Percentiles rank a stretch among this genome's conserved stretches.
Evolutionary conservation across 2,329 filamentous ascomycete species (phyloP).

Genomic region (Arthrobotrys conoides): DNA sequence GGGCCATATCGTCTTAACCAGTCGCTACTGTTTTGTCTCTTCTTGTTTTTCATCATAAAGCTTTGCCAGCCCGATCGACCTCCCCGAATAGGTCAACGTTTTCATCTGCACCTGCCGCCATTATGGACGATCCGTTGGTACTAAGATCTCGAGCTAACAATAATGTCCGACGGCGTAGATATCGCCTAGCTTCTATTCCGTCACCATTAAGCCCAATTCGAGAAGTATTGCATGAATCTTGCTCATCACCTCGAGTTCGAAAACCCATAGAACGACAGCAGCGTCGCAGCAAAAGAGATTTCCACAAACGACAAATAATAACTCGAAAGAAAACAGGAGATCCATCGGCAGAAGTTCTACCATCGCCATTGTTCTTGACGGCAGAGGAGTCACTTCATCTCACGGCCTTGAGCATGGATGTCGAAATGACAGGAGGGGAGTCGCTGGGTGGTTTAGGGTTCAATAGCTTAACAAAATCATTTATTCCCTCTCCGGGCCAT

Average conservation of each 20-base stretch:
- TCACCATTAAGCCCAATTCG: conserved; percentile 53
- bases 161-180: conserved; percentile 53
- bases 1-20: conserved; percentile 11
- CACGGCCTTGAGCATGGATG: conserved; percentile 58
- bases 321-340: conserved; percentile 41
- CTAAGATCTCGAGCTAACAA: conserved; percentile 41
- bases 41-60: conserved; percentile 33
- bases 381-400: conserved; percentile 52
- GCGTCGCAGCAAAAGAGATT: conserved; percentile 39
- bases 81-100: conserved; percentile 9
- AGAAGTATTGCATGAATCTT: conserved; percentile 53
- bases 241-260: conserved; percentile 31
- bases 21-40: conserved; percentile 7
- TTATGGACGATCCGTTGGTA: conserved; percentile 41
- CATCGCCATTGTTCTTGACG: conserved; percentile 47
- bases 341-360: conserved; percentile 13
- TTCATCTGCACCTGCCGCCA: conserved; percentile 26
- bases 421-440: conserved; percentile 61
- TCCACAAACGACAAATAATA: conserved; percentile 47
- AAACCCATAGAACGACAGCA: conserved; percentile 47
- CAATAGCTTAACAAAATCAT: conserved; percentile 57
- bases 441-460: conserved; percentile 59
- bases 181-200: conserved; percentile 47
- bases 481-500: conserved; percentile 58
- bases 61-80: conserved; percentile 23